Evolutionary conservation across 495 filamentous ascomycete species (phyloP), one percentile per base, ranked within the genome.

Genomic region (Bacidia rubella): DNA sequence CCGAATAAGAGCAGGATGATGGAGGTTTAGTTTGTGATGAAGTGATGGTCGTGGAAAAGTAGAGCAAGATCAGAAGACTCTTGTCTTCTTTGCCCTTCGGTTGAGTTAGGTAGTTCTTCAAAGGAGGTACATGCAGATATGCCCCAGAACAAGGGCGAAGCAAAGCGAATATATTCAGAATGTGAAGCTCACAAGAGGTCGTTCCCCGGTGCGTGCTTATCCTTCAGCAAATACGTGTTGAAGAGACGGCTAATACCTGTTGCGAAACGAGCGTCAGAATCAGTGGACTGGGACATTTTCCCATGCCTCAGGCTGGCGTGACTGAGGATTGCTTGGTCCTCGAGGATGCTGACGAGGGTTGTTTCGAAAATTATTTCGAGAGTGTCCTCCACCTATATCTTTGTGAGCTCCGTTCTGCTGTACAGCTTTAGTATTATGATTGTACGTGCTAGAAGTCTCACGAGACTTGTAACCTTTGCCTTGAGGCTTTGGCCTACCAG

Each of bases 381-480:
- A 3, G 19, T 23, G 15, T 0, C 25, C 47, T 17, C 5, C 29
- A 4, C 32, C 25, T 2, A 11, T 25, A 15, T n/a, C 32, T 49
- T 32, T 49, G 21, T 26, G 47, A 24, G 20, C 11, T 21, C 25
- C 47, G 25, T 50, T 38, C 20, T 38, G 25, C 15, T 50, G 11
- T 4, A n/a, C 44, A 35, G 32, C 19, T 20, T 50, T 50, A 0
- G 9, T 2, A 50, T 38, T 38, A 12, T 47, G 47, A 35, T 49
- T 48, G 11, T 50, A 57, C 27, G 40, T 55, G 4, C 56, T 48
- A 10, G 50, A 54, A 22, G 20, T 26, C 15, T 61, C 59, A 26
- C 56, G 53, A 51, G 56, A 20, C 43, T 56, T 58, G 45, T 52
- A 47, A 19, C 29, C 22, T 47, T 58, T 57, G n/a, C 43, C 32